phyloP scores from a whole-genome alignment of 768 basidiomycete species.

The Leccinum barrowsii region DNA sequence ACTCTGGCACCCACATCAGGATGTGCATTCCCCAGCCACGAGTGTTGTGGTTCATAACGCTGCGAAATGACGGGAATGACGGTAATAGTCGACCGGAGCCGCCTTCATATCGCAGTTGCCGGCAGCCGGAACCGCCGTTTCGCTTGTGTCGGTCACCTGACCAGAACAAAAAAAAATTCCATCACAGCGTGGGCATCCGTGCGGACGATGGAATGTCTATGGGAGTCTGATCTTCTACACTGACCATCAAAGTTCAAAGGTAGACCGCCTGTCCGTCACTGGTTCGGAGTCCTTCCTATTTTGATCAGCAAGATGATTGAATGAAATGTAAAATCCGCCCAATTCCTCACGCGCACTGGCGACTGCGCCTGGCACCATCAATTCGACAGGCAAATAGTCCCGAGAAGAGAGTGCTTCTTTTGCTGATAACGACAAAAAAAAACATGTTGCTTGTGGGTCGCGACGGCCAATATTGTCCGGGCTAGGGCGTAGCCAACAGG shows the following conservation, averaged over 20 bases:
- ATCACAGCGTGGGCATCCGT: neutral
- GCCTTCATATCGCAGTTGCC: slow-evolving; percentile 7
- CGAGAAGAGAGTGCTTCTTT: neutral
- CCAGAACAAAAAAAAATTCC: neutral
- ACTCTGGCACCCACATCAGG: neutral
- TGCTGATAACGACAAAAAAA: neutral
- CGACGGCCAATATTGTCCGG: neutral
- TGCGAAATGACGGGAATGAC: neutral
- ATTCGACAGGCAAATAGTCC: neutral
- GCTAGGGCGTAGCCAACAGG: neutral
- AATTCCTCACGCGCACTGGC: neutral
- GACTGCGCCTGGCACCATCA: neutral
- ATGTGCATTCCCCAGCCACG: neutral
- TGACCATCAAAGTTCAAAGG: neutral
- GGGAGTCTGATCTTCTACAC: neutral
- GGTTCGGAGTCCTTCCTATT: neutral
- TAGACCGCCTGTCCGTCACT: neutral
- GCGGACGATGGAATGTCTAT: neutral
- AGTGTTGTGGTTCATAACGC: neutral
- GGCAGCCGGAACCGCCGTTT: slow-evolving; percentile 6
- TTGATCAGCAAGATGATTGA: neutral
- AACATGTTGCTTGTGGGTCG: neutral
- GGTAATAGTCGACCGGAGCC: slow-evolving; percentile 8
- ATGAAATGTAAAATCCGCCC: neutral
- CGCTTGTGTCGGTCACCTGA: neutral